These are phyloP conservation scores for Chrysanthemum makinoi DNA, from an alignment of 129 eudicot genomes.

Conservation along the genomic window DNA sequence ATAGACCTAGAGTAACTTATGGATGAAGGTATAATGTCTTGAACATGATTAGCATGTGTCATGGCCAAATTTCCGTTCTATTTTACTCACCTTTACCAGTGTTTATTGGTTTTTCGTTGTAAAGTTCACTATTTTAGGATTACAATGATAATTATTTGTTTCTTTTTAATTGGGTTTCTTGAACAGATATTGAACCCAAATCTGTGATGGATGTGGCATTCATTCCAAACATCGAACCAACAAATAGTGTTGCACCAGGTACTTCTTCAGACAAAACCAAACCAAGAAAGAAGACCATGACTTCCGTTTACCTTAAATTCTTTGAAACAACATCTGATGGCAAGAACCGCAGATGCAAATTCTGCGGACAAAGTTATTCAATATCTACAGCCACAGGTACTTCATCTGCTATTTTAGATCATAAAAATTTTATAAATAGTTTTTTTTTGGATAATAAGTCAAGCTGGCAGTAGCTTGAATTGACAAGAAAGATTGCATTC, in stretches of 20 bases:
- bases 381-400: conserved; percentile 97
- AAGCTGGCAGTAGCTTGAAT: no score
- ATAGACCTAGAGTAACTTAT: background rate
- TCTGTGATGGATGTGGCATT: conserved; percentile 67
- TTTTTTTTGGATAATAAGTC: no score
- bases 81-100: background rate
- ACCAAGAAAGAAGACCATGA: conserved; percentile 93
- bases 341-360: conserved; percentile 87
- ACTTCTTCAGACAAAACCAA: conserved; percentile 62
- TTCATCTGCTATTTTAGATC: conserved; percentile 20
- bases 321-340: conserved; percentile 90
- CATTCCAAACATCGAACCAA: conserved; percentile 55
- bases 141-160: background rate
- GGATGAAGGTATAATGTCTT: conserved; percentile 18
- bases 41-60: conserved; percentile 10
- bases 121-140: background rate
- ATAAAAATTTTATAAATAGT: background rate
- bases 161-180: conserved; percentile 21
- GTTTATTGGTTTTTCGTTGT: background rate
- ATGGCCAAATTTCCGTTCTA: background rate
- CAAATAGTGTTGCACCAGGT: conserved; percentile 46
- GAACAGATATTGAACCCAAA: conserved; percentile 70
- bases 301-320: conserved; percentile 81
- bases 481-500: no score
- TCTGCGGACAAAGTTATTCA: conserved; percentile 96